Evolutionary conservation across 1,284 basidiomycete species (phyloP), one percentile per base, ranked within the genome.

Genomic region (Sporisorium exsertum): DNA sequence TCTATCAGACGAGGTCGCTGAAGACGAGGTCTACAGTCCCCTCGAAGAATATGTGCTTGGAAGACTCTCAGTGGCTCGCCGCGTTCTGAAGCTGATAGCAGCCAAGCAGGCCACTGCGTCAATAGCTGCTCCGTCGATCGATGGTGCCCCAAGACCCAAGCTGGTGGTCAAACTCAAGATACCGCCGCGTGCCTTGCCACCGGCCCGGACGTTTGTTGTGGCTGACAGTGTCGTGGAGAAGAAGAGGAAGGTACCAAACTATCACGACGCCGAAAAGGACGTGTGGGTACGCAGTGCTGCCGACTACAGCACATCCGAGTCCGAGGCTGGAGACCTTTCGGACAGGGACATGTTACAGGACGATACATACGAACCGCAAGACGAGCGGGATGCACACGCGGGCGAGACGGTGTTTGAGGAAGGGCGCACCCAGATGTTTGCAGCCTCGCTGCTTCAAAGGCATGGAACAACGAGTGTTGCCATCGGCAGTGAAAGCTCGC

Each of bases 241-340:
- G 58, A 35, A 56, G 32, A 53, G 40, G 20, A 64, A 52, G 32
- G 45, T 42, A 9, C 27, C 49, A 20, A 58, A 58, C 33, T 64
- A 64, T 24, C 59, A 61, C 35, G 60, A 72, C 37, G 26, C 27
- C 53, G 70, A 67, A 18, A 66, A 67, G 49, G 53, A 72, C 49
- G 70, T n/a, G n/a, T n/a, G n/a, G n/a, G n/a, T 74, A 9, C 65
- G 72, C 52, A 62, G 72, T 32, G 72, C 60, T 32, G 75, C 68
- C 18, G 64, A 72, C 45, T 45, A 35, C 16, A 67, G 64, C 57
- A 29, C 59, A 16, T 57, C 61, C 5, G 60, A 60, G 10, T 72
- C 70, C 37, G 64, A 72, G 18, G 20, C 45, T 7, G 69, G 58
- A 18, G 58, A 58, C 26, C 32, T 53, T 3, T 13, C 22, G 10